Evolutionary conservation across 805 yeast genomes (phyloP).

Genomic region (Starmera quercuum): DNA sequence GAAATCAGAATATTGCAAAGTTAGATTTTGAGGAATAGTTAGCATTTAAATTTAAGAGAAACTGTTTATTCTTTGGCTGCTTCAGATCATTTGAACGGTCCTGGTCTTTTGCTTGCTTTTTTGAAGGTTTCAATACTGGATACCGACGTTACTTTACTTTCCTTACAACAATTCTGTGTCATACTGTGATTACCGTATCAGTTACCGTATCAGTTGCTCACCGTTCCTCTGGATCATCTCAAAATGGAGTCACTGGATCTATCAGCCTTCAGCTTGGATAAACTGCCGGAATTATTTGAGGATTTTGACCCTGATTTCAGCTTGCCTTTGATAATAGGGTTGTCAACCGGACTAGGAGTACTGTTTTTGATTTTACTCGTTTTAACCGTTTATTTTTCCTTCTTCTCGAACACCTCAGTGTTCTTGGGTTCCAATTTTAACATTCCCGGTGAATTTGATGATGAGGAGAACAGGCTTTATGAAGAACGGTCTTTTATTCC

Average conservation of each 20-base stretch:
- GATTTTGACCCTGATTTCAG: slow-evolving; percentile 18
- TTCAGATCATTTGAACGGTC: no score
- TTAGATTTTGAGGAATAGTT: no score
- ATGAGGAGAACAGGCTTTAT: slow-evolving; percentile 55
- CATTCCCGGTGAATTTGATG: slow-evolving; percentile 55
- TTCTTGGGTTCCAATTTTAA: slow-evolving; percentile 24
- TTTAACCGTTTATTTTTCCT: slow-evolving; percentile 21
- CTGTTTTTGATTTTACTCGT: slow-evolving; percentile 23
- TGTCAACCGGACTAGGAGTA: slow-evolving; percentile 22
- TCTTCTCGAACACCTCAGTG: slow-evolving; percentile 22
- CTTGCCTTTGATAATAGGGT: slow-evolving; percentile 29
- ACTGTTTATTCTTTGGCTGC: no score
- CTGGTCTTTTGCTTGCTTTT: no score
- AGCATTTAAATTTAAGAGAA: no score
- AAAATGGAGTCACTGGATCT: slow-evolving; percentile 77
- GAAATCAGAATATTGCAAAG: no score
- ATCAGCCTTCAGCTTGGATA: slow-evolving; percentile 19
- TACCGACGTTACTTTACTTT: no score
- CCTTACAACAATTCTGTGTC: no score
- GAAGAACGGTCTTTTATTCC: slow-evolving; percentile 45
- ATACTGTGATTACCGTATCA: no score
- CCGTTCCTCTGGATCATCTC: no score
- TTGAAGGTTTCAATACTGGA: no score
- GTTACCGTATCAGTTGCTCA: no score
- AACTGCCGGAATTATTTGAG: slow-evolving; percentile 4